Evolutionary conservation across 768 basidiomycete species (phyloP), one percentile per base, ranked within the genome.

Genomic region (Leucogyrophana mollusca): DNA sequence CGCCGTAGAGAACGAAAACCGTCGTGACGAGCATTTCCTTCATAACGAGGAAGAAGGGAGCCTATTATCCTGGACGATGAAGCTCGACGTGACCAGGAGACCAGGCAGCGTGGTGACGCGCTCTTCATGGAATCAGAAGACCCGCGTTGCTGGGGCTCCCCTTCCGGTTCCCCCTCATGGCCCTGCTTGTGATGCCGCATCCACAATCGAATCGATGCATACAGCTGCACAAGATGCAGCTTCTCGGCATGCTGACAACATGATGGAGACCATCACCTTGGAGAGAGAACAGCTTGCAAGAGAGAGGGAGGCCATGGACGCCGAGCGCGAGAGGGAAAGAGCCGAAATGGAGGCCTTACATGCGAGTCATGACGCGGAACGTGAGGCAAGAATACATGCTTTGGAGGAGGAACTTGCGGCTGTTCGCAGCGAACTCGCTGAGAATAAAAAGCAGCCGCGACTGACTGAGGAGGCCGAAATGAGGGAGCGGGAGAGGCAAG

Each of bases 41-140:
- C 66, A 67, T 1, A 76, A 78, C 48, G 89, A 91, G 61, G 80
- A 83, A 9, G 80, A 79, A 71, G 87, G 6, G 73, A 86, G 16
- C 76, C 67, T 7, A 60, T 82, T 2, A 88, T 88, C 60, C 56
- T 73, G 23, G 80, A 83, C 2, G 70, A 69, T 33, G 83, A 90
- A 56, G 73, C 67, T 3, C 72, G 78, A 35, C 72, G 88, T 32
- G 78, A 79, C 17, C 62, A 71, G 18, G 85, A 87, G 56, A 68
- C 80, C 9, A 65, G 68, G 44, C 72, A 78, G 37, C 63, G 64
- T 22, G 44, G 54, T 8, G 58, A 67, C 9, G 38, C 49, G 6
- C 38, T 65, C 10, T 46, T 65, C 16, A 18, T 51, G 13, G 52
- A 65, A 14, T 47, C 64, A 23, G 61, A 68, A 42, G 64, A 66